Evolutionary conservation across 129 eudicot genomes (phyloP).

Genomic region (Oenanthe sinensis): DNA sequence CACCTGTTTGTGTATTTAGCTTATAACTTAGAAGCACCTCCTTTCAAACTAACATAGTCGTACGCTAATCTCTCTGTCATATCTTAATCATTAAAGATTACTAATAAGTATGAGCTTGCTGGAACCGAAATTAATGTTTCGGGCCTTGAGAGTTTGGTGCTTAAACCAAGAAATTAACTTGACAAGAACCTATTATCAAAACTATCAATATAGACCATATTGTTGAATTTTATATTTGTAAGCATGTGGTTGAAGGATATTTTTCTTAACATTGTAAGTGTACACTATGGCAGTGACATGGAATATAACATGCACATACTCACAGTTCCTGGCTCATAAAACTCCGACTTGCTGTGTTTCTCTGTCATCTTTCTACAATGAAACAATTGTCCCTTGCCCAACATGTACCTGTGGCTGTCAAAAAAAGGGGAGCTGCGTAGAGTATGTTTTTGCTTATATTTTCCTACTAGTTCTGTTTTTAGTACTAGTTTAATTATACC

Average conservation of each 20-base stretch:
- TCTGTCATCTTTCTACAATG: slow-evolving; percentile 76
- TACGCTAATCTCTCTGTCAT: not conserved
- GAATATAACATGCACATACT: slow-evolving; percentile 86
- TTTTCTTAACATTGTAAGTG: slow-evolving; percentile 9
- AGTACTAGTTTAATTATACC: too few species aligned
- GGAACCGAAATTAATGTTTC: too few species aligned
- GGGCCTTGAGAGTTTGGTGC: too few species aligned
- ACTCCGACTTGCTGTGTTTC: slow-evolving; percentile 93
- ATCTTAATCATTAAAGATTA: not conserved
- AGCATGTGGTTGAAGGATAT: not conserved
- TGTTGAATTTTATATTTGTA: not conserved
- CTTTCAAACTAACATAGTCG: not conserved
- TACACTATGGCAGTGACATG: slow-evolving; percentile 79
- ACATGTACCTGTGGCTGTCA: slow-evolving; percentile 87
- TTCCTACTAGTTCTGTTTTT: not conserved
- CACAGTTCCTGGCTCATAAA: slow-evolving; percentile 78
- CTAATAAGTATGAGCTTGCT: not conserved
- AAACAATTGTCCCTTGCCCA: slow-evolving; percentile 75
- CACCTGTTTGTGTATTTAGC: too few species aligned
- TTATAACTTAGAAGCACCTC: too few species aligned
- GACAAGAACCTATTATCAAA: not conserved
- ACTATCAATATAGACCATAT: not conserved
- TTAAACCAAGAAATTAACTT: too few species aligned
- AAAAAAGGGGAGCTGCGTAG: slow-evolving; percentile 67
- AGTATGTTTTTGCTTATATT: too few species aligned